Percentiles rank a stretch among this genome's conserved stretches.
Conservation (phyloP, 2,329 filamentous ascomycete species). For the Trichophyton schoenleinii region DNA sequence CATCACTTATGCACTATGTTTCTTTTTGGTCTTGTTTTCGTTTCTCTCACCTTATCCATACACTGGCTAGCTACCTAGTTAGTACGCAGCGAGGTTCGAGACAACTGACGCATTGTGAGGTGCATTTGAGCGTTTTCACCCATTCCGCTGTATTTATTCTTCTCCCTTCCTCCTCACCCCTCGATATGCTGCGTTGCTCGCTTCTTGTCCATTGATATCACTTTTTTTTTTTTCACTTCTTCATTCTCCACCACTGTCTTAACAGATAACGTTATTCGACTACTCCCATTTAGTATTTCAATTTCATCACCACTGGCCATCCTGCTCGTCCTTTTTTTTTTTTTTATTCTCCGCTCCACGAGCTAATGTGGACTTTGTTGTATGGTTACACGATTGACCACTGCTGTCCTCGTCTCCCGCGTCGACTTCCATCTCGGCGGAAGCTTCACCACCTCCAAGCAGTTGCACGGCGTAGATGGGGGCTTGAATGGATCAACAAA, state of each 20-base stretch:
- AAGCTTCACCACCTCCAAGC: not conserved
- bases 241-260: slow-evolving; percentile 1
- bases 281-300: not conserved
- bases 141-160: not conserved
- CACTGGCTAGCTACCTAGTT: no score
- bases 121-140: not conserved
- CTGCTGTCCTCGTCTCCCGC: not conserved
- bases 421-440: not conserved
- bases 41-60: not conserved
- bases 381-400: slow-evolving; percentile 1
- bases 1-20: not conserved
- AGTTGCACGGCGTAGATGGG: not conserved
- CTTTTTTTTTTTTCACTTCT: not conserved
- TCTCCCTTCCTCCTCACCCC: not conserved
- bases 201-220: not conserved
- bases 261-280: not conserved
- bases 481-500: not conserved
- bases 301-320: not conserved
- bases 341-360: not conserved
- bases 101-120: not conserved
- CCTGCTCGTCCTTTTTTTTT: not conserved
- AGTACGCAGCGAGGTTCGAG: not conserved
- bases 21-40: not conserved
- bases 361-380: not conserved
- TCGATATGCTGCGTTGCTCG: not conserved